Percentiles rank a stretch among this genome's conserved stretches.
Conservation (phyloP, 2,329 filamentous ascomycete genomes). For the Trichoderma asperellum region DNA sequence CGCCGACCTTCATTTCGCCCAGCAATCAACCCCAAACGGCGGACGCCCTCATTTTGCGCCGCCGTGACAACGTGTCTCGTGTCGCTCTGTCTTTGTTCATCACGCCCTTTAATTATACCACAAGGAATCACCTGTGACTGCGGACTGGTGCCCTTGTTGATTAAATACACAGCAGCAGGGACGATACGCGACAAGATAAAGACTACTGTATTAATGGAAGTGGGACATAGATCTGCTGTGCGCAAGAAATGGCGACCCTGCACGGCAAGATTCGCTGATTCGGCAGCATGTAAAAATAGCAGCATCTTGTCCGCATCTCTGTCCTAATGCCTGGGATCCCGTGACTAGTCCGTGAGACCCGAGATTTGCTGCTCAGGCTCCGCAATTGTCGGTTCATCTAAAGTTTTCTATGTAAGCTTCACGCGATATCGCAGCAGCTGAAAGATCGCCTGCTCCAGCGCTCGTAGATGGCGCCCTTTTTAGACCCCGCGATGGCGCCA, state of each 20-base stretch:
- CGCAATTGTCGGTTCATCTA: background rate
- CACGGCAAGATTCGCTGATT: background rate
- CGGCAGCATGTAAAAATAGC: background rate
- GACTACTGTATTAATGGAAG: background rate
- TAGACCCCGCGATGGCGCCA: conserved; percentile 6
- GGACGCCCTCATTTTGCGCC: conserved; percentile 17
- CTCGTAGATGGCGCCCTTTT: conserved; percentile 11
- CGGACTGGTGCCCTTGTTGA: background rate
- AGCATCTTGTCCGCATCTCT: background rate
- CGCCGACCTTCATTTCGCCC: background rate
- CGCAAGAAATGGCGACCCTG: background rate
- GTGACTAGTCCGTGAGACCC: background rate
- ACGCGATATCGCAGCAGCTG: conserved; percentile 15
- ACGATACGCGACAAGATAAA: background rate
- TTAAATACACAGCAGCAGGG: background rate
- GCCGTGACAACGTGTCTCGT: background rate
- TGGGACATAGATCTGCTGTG: conserved; percentile 2
- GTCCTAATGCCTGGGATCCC: background rate
- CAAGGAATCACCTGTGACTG: background rate
- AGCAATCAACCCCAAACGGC: conserved; percentile 24
- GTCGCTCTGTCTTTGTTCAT: background rate
- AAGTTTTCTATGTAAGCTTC: background rate
- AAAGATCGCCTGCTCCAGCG: conserved; percentile 2
- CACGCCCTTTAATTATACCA: background rate
- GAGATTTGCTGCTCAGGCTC: background rate